Evolutionary conservation across 495 filamentous ascomycete species (phyloP), one percentile per base, ranked within the genome.

Genomic region (Ascobolus immersus): DNA sequence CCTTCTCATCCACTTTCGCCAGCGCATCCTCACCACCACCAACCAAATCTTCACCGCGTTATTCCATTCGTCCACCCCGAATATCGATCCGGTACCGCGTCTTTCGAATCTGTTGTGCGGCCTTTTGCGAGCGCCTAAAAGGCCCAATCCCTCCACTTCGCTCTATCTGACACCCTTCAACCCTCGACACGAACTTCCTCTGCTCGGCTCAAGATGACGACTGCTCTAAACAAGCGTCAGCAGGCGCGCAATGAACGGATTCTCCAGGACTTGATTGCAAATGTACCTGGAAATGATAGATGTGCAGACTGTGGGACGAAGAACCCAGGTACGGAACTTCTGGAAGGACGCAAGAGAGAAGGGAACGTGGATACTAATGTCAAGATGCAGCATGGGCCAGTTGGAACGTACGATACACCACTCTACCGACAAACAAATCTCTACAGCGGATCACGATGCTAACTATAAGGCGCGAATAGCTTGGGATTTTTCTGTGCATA

Each of bases 401-500:
- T 62, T 96, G 86, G 82, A 94, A 75, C 53, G 80, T 92, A 71
- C 53, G 78, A 67, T 40, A 22, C 12, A 38, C 22, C 31, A 11
- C 10, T 4, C 21, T 27, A 31, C 2, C 2, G 5, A 36, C 6
- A 17, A 10, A n/a, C 11, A 11, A 18, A 28, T 13, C 20, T 8
- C 15, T 22, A 34, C 7, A 8, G 36, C 17, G 9, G 21, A 5
- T 8, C 17, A 13, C 20, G 15, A 39, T 40, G 17, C 10, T 31
- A 14, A 9, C 17, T 29, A 34, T 32, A 26, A 24, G 11, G 20
- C 37, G 33, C 38, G 34, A 39, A 43, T 48, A 91, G 81, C 61
- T 96, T 54, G 86, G 86, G 21, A 68, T 93, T 33, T 96, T 96
- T 55, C 64, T 96, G 4, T 96, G 86, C 57, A 82, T 93, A 74